phyloP scores from a whole-genome alignment of 2,329 filamentous ascomycete species.

The Fusarium sambucinum region DNA sequence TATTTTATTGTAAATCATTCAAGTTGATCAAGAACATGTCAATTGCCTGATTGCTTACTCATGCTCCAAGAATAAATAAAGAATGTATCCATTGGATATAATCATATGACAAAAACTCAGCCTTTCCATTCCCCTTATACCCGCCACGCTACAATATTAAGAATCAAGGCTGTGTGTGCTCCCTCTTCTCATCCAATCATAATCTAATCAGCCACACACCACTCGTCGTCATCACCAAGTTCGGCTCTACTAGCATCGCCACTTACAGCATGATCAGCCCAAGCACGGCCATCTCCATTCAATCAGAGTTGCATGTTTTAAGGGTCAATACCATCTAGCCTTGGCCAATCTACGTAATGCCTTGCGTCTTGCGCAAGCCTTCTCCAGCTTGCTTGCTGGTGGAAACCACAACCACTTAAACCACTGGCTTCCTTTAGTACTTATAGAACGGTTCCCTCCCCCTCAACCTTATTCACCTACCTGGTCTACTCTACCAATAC shows the following conservation, averaged over 20 bases:
- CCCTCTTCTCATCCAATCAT: conserved; percentile 19
- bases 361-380: conserved; percentile 32
- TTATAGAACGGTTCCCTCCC: neutral
- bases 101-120: conserved; percentile 8
- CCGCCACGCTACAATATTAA: conserved; percentile 13
- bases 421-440: neutral
- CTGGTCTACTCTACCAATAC: neutral
- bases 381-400: neutral
- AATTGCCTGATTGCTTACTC: neutral
- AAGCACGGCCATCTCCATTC: conserved; percentile 16
- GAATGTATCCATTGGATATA: neutral
- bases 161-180: conserved; percentile 32
- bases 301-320: conserved; percentile 28
- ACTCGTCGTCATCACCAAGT: conserved; percentile 36
- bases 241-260: conserved; percentile 24
- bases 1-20: neutral
- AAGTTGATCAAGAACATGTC: no score
- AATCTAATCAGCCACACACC: conserved; percentile 29
- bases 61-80: neutral
- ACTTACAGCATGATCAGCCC: conserved; percentile 23
- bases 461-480: neutral
- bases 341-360: conserved; percentile 36
- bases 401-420: conserved; percentile 21
- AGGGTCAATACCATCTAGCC: conserved; percentile 1
- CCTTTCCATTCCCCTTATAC: conserved; percentile 2